These are phyloP conservation scores for Phoma sp. DNA, from an alignment of 2,329 filamentous ascomycete species.

Conservation along the genomic window DNA sequence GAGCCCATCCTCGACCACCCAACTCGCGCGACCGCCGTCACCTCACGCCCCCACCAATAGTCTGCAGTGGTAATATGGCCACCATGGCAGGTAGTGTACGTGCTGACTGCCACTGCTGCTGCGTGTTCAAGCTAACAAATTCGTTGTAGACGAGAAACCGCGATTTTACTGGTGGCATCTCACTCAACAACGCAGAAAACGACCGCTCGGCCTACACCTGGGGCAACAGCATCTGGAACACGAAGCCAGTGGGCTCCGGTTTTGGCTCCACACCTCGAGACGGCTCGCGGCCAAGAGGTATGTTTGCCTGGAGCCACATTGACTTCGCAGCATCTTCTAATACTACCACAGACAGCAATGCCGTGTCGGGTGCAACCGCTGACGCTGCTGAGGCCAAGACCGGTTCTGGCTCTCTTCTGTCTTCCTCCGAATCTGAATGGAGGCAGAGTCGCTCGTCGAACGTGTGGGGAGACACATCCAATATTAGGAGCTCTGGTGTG, in stretches of 20 bases:
- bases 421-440: slow-evolving; percentile 74
- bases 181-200: slow-evolving; percentile 37
- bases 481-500: slow-evolving; percentile 44
- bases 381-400: slow-evolving; percentile 61
- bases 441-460: slow-evolving; percentile 56
- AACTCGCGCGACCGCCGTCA: slow-evolving; percentile 10
- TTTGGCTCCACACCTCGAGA: slow-evolving; percentile 41
- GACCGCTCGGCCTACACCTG: slow-evolving; percentile 41
- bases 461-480: slow-evolving; percentile 62
- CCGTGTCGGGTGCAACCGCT: slow-evolving; percentile 27
- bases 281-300: slow-evolving; percentile 43
- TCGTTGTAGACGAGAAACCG: slow-evolving; percentile 36
- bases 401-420: slow-evolving; percentile 72
- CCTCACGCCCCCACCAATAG: slow-evolving; percentile 26
- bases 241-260: slow-evolving; percentile 31
- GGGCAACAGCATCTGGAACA: slow-evolving; percentile 48
- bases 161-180: slow-evolving; percentile 36
- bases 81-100: slow-evolving; percentile 42
- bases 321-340: slow-evolving; percentile 18
- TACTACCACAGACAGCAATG: slow-evolving; percentile 35
- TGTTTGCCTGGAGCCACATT: neutral
- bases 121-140: slow-evolving; percentile 4
- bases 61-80: slow-evolving; percentile 34
- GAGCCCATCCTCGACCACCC: slow-evolving; percentile 2
- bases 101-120: slow-evolving; percentile 4